A percentile compares a stretch with the other conserved stretches of the same genome.
These are phyloP conservation scores for Trypanosoma platydactyli DNA, from an alignment of 208 protist species.

Conservation along the genomic window DNA sequence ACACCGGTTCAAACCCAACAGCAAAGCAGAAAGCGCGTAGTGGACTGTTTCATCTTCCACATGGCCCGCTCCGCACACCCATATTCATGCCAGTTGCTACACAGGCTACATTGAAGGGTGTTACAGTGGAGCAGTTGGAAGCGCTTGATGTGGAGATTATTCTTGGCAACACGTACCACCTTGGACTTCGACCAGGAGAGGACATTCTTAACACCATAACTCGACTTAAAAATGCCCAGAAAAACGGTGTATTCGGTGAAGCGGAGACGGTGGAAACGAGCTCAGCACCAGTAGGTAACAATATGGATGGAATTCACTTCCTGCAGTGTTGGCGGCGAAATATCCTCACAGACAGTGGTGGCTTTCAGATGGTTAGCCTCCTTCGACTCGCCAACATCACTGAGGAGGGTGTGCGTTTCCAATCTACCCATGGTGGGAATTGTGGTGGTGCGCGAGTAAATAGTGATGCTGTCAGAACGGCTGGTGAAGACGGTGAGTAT, in stretches of 20 bases:
- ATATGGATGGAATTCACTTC: constrained; percentile 97
- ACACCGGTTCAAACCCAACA: constrained; percentile 37
- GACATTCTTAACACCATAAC: constrained; percentile 77
- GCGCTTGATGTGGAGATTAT: constrained; percentile 95
- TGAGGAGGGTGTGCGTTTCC: constrained; percentile 99
- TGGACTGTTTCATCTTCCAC: constrained; percentile 90
- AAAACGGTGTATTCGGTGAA: neutral
- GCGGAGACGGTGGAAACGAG: neutral
- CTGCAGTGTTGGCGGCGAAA: constrained; percentile 96
- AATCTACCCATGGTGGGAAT: constrained; percentile 96
- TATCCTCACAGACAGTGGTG: constrained; percentile 98
- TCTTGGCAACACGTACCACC: constrained; percentile 99
- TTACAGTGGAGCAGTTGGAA: constrained; percentile 94
- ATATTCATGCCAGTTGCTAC: constrained; percentile 99
- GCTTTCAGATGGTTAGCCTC: constrained; percentile 99
- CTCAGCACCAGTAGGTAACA: constrained; percentile 51
- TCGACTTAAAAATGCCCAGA: constrained; percentile 54
- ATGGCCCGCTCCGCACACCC: constrained; percentile 89
- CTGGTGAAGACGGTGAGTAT: constrained; percentile 31
- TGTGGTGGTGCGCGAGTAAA: constrained; percentile 5
- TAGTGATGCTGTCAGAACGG: constrained; percentile 7
- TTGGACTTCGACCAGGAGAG: constrained; percentile 94
- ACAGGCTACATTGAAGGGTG: constrained; percentile 96
- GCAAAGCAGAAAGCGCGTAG: constrained; percentile 55
- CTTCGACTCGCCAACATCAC: constrained; percentile 96